A percentile compares a stretch with the other conserved stretches of the same genome.
Evolutionary conservation across 2,329 filamentous ascomycete species (phyloP).

Genomic region (Aspergillus unguis): DNA sequence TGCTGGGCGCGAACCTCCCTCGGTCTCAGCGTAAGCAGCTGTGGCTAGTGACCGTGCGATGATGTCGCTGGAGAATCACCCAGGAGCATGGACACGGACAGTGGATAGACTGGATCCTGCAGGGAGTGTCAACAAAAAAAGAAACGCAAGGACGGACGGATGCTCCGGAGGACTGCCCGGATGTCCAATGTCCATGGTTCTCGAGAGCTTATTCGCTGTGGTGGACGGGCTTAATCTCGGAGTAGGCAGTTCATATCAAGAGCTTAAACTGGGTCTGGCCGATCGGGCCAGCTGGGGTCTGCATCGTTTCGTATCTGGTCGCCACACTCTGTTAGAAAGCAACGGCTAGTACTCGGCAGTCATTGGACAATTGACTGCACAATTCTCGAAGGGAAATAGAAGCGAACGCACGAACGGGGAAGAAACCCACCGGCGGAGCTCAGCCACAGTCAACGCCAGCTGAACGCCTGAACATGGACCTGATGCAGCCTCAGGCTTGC

Average conservation of each 20-base stretch:
- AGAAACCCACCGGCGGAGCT: background rate
- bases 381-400: slow-evolving; percentile 2
- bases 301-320: slow-evolving; percentile 2
- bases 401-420: slow-evolving; percentile 5
- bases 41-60: slow-evolving; percentile 10
- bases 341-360: background rate
- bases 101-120: background rate
- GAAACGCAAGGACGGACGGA: background rate
- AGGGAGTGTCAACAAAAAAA: slow-evolving; percentile 9
- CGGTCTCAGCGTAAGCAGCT: slow-evolving; percentile 12
- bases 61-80: slow-evolving; percentile 10
- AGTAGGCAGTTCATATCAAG: slow-evolving; percentile 1
- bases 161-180: background rate
- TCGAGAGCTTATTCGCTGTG: background rate
- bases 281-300: slow-evolving; percentile 12
- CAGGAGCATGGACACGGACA: background rate
- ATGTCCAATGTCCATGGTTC: background rate
- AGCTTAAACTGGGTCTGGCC: slow-evolving; percentile 7
- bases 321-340: slow-evolving; percentile 5
- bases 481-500: slow-evolving; percentile 14
- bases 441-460: slow-evolving; percentile 4
- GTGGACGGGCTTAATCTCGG: background rate
- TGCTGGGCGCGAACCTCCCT: slow-evolving; percentile 12
- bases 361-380: background rate
- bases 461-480: slow-evolving; percentile 10